These are phyloP conservation scores for Tylopilus orsonianus DNA, from an alignment of 1,284 basidiomycete species.

Conservation along the genomic window DNA sequence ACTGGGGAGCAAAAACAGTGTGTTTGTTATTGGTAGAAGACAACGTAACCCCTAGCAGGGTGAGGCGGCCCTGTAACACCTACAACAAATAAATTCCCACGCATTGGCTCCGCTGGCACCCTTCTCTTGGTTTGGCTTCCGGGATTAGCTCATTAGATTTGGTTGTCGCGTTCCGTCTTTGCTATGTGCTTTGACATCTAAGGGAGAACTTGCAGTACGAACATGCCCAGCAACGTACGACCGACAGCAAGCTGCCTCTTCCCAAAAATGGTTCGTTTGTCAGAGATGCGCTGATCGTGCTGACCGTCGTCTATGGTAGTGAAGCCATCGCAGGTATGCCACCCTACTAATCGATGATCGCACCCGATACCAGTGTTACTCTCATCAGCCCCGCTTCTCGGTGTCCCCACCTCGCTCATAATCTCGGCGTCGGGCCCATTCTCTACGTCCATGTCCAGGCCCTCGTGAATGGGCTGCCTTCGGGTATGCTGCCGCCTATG, in stretches of 20 bases:
- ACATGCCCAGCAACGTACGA: no score
- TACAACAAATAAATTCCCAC: no score
- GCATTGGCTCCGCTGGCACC: constrained; percentile 61
- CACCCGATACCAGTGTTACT: no score
- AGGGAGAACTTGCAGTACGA: constrained; percentile 49
- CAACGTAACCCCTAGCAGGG: no score
- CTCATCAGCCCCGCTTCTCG: constrained; percentile 57
- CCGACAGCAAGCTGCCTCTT: constrained; percentile 21
- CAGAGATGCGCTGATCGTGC: constrained; percentile 53
- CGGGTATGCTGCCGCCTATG: constrained; percentile 51
- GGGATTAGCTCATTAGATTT: constrained; percentile 62
- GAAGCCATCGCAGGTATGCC: constrained; percentile 62
- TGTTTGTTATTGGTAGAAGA: no score
- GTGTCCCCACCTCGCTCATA: constrained; percentile 69
- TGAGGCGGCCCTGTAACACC: no score
- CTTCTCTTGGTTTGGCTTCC: constrained; percentile 66
- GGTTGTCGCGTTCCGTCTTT: constrained; percentile 63
- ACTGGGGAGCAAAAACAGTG: no score
- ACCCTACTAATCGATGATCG: no score
- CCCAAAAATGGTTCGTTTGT: constrained; percentile 56
- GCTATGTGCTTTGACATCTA: constrained; percentile 64
- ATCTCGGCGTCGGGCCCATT: constrained; percentile 54
- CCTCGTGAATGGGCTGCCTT: constrained; percentile 55
- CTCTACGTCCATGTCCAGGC: constrained; percentile 57
- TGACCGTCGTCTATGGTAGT: constrained; percentile 72